Conservation (phyloP, 805 yeast genomes). For the Cyberlindnera euphorbiiphila region DNA sequence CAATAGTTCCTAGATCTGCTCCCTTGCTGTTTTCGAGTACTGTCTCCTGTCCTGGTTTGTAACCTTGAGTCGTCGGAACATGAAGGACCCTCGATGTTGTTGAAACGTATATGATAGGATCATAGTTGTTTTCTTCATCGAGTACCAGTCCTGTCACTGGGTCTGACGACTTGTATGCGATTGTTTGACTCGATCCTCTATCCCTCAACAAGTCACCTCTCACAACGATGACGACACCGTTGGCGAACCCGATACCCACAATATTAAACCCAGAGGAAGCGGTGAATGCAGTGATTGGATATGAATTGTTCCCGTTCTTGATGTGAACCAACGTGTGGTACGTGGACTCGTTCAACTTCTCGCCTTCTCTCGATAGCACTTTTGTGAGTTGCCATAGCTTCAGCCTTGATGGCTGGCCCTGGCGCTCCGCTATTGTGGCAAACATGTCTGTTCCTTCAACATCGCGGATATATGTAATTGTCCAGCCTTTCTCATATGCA, state of each 20-base stretch:
- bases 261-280: conserved; percentile 54
- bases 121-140: conserved; percentile 37
- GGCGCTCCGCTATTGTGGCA: conserved; percentile 70
- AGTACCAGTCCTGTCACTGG: conserved; percentile 79
- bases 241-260: conserved; percentile 73
- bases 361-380: conserved; percentile 30
- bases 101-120: conserved; percentile 59
- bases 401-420: conserved; percentile 63
- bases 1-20: conserved; percentile 42
- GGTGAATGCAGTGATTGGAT: conserved; percentile 68
- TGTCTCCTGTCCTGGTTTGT: conserved; percentile 57
- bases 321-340: conserved; percentile 62
- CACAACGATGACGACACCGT: conserved; percentile 76
- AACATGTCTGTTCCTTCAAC: conserved; percentile 48
- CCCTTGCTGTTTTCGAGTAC: conserved; percentile 44
- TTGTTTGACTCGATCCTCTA: conserved; percentile 83
- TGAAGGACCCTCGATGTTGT: conserved; percentile 71
- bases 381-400: conserved; percentile 71
- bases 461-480: conserved; percentile 53
- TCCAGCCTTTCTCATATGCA: conserved; percentile 64
- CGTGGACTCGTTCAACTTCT: conserved; percentile 33
- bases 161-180: conserved; percentile 64
- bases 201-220: conserved; percentile 88
- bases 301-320: conserved; percentile 69
- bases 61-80: conserved; percentile 74